phyloP scores from a whole-genome alignment of 257 asterid genomes.

The Capsicum chinense region DNA sequence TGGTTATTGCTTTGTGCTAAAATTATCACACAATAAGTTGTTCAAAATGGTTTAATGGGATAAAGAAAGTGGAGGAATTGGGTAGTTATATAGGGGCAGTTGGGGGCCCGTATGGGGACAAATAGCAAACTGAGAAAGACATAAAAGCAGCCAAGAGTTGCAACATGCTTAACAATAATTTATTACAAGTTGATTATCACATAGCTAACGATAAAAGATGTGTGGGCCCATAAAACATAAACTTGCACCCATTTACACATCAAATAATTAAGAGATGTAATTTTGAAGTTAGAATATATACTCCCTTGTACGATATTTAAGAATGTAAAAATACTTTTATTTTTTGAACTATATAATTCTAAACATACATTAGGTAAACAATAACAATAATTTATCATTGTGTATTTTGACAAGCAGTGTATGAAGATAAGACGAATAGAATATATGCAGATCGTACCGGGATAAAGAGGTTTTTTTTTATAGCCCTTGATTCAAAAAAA shows the following conservation, averaged over 20 bases:
- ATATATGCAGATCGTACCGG: too few species aligned
- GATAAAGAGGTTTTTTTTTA: too few species aligned
- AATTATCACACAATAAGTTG: neutral
- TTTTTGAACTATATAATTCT: too few species aligned
- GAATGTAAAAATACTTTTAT: neutral
- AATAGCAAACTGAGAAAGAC: constrained; percentile 34
- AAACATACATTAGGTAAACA: too few species aligned
- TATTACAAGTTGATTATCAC: constrained; percentile 3
- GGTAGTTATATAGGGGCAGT: constrained; percentile 47
- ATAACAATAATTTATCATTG: too few species aligned
- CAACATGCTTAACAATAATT: constrained; percentile 25
- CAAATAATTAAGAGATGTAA: neutral
- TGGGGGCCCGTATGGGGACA: constrained; percentile 43
- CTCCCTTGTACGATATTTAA: neutral
- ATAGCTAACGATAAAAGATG: constrained; percentile 10
- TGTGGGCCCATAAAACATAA: neutral
- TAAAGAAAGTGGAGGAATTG: constrained; percentile 28
- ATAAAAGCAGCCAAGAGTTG: constrained; percentile 31
- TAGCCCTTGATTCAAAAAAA: too few species aligned
- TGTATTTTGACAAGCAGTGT: too few species aligned
- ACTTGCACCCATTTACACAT: neutral
- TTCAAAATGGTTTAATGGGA: constrained; percentile 8
- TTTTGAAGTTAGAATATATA: neutral
- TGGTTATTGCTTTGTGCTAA: neutral
- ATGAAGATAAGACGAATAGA: too few species aligned